phyloP scores from a whole-genome alignment of 73 alveolate genomes.

The Uronychia setigera region DNA sequence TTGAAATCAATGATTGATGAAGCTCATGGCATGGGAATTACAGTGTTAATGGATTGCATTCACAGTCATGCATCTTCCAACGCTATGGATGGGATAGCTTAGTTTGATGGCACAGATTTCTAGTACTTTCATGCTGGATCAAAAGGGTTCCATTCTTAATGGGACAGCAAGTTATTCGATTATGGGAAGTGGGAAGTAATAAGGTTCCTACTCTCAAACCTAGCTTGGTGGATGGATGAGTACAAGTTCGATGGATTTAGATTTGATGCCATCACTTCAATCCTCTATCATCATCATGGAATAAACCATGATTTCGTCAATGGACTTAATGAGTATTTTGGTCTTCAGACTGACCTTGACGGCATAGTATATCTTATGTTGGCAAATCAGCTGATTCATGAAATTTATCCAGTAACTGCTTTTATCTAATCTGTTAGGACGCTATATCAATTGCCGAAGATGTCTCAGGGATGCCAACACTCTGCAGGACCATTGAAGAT shows the following conservation, averaged over 20 bases:
- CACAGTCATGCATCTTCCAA: slow-evolving; percentile 97
- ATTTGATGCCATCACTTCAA: slow-evolving; percentile 99
- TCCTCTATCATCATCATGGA: slow-evolving; percentile 98
- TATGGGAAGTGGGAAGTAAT: slow-evolving; percentile 93
- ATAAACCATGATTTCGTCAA: slow-evolving; percentile 92
- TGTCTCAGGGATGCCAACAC: slow-evolving; percentile 98
- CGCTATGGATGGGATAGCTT: slow-evolving; percentile 96
- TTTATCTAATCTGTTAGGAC: too few species aligned
- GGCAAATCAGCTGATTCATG: slow-evolving; percentile 96
- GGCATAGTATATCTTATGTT: slow-evolving; percentile 93
- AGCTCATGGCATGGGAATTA: slow-evolving; percentile 92
- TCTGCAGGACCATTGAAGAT: slow-evolving; percentile 93
- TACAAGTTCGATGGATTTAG: slow-evolving; percentile 98
- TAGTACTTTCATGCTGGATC: slow-evolving; percentile 97
- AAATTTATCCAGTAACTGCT: slow-evolving; percentile 63
- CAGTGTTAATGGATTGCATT: slow-evolving; percentile 95
- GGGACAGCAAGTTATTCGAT: slow-evolving; percentile 98
- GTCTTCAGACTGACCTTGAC: slow-evolving; percentile 89
- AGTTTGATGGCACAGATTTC: slow-evolving; percentile 99
- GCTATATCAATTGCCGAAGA: slow-evolving; percentile 98
- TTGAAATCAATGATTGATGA: slow-evolving; percentile 92
- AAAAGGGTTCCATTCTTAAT: slow-evolving; percentile 93
- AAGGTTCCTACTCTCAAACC: slow-evolving; percentile 96
- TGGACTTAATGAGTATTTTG: slow-evolving; percentile 93
- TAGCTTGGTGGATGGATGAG: slow-evolving; percentile 93